phyloP scores from a whole-genome alignment of 805 yeast species.

The Schizosaccharomyces pombe region DNA sequence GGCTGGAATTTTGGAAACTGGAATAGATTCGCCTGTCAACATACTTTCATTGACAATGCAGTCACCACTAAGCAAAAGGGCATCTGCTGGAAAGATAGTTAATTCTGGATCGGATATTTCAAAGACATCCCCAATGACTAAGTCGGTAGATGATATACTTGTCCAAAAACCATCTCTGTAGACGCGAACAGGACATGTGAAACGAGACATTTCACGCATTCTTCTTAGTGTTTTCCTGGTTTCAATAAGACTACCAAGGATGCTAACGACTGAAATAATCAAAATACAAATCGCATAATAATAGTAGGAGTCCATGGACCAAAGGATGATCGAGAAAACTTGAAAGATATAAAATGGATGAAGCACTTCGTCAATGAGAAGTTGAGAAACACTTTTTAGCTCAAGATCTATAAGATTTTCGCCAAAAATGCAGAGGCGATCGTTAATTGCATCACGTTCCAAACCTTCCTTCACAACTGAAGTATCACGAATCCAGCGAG shows the following conservation, averaged over 20 bases:
- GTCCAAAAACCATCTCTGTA: conserved; percentile 82
- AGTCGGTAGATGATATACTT: conserved; percentile 42
- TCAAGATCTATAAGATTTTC: conserved; percentile 49
- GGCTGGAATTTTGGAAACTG: conserved; percentile 64
- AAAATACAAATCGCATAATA: conserved; percentile 88
- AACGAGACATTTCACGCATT: conserved; percentile 47
- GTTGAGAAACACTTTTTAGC: conserved; percentile 39
- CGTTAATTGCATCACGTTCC: conserved; percentile 41
- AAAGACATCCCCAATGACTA: conserved; percentile 89
- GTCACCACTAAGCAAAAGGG: conserved; percentile 68
- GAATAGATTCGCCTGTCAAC: conserved; percentile 96
- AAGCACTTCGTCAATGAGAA: conserved; percentile 64
- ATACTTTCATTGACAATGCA: conserved; percentile 93
- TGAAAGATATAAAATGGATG: conserved; percentile 94
- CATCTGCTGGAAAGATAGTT: conserved; percentile 62
- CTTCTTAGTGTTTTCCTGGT: conserved; percentile 39
- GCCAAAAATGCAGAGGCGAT: conserved; percentile 54
- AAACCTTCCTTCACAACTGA: conserved; percentile 35
- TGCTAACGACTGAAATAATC: conserved; percentile 58
- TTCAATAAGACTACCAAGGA: conserved; percentile 61
- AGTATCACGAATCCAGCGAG: conserved; percentile 32
- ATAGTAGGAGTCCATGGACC: conserved; percentile 82
- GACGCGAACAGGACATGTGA: conserved; percentile 64
- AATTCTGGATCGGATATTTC: conserved; percentile 77
- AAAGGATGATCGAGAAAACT: conserved; percentile 67